Evolutionary conservation across 2,329 filamentous ascomycete genomes (phyloP).

Genomic region (Emmonsiellopsis sp.): DNA sequence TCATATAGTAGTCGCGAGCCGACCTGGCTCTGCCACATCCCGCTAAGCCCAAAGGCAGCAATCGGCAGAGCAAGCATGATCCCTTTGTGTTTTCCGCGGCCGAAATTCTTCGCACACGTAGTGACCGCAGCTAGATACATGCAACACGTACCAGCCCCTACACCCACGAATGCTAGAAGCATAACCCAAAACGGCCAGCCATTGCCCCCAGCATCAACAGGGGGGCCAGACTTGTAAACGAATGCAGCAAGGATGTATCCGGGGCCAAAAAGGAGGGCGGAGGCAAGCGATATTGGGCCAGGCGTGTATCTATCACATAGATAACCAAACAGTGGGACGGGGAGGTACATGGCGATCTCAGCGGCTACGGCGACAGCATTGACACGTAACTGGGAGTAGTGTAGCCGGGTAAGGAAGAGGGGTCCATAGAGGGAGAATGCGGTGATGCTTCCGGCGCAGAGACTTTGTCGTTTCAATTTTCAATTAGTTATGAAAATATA

Average conservation of each 20-base stretch:
- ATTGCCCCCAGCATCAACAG: conserved; percentile 40
- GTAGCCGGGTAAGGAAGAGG: conserved; percentile 74
- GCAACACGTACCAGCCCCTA: conserved; percentile 74
- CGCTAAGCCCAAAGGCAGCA: conserved; percentile 83
- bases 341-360: conserved; percentile 81
- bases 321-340: conserved; percentile 83
- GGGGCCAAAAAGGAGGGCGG: conserved; percentile 63
- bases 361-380: conserved; percentile 82
- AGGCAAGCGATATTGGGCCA: conserved; percentile 62
- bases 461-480: conserved; percentile 27
- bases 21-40: conserved; percentile 91
- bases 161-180: conserved; percentile 72
- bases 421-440: conserved; percentile 92
- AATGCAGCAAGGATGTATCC: conserved; percentile 80
- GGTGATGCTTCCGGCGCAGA: conserved; percentile 85
- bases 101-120: conserved; percentile 97
- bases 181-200: conserved; percentile 72
- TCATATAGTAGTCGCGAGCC: conserved; percentile 72
- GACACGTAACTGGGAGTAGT: conserved; percentile 85
- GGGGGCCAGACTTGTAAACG: conserved; percentile 57
- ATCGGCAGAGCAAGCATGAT: conserved; percentile 85
- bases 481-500: conserved; percentile 6
- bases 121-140: conserved; percentile 91
- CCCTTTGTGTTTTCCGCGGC: conserved; percentile 75
- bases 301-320: conserved; percentile 84